These are phyloP conservation scores for Ajuga chamaepitys DNA, from an alignment of 257 asterid genomes.

Conservation along the genomic window DNA sequence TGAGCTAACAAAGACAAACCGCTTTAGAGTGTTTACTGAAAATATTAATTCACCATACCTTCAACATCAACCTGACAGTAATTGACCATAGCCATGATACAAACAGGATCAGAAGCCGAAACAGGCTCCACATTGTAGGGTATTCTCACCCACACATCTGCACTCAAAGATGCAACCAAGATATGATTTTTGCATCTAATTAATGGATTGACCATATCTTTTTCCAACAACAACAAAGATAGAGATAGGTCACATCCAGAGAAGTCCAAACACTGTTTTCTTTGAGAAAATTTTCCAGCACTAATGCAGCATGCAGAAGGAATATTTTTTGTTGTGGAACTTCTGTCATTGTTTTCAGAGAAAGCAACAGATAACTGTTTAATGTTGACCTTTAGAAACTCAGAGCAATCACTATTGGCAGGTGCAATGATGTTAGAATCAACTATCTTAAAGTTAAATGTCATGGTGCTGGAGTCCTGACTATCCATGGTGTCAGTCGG, in stretches of 20 bases:
- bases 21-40: not conserved
- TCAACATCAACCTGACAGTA: conserved; percentile 54
- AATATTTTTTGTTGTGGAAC: conserved; percentile 43
- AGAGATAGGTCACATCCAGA: conserved; percentile 71
- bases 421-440: conserved; percentile 61
- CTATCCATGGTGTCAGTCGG: conserved; percentile 29
- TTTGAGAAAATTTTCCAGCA: conserved; percentile 48
- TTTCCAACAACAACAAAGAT: conserved; percentile 38
- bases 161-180: conserved; percentile 54
- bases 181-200: conserved; percentile 24
- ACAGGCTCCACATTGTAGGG: conserved; percentile 41
- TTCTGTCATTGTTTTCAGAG: conserved; percentile 29
- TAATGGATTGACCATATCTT: conserved; percentile 28
- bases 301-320: conserved; percentile 64
- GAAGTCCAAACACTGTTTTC: conserved; percentile 63
- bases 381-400: conserved; percentile 57
- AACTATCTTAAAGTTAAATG: conserved; percentile 51
- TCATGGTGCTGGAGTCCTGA: conserved; percentile 28
- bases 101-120: conserved; percentile 35
- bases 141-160: conserved; percentile 81
- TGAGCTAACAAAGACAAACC: not conserved
- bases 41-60: conserved; percentile 38
- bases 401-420: conserved; percentile 33
- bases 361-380: conserved; percentile 37
- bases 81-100: conserved; percentile 55